Percentiles rank a stretch among this genome's conserved stretches.
These are phyloP conservation scores for Aspergillus panamensis DNA, from an alignment of 495 filamentous ascomycete genomes.

Conservation along the genomic window DNA sequence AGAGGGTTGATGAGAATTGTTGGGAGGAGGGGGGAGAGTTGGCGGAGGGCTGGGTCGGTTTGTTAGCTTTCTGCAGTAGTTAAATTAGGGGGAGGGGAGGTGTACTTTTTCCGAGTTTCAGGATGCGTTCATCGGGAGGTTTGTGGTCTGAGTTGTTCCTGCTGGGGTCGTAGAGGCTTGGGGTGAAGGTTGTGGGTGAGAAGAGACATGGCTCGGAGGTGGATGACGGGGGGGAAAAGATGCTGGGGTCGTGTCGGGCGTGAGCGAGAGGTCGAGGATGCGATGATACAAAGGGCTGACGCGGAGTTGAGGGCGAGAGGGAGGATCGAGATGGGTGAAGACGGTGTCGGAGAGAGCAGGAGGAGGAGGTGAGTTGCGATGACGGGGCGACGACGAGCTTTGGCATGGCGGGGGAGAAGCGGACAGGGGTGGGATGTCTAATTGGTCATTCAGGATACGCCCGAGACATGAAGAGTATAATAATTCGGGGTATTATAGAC, in stretches of 20 bases:
- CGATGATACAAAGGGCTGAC: conserved; percentile 29
- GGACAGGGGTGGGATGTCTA: not conserved
- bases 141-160: conserved; percentile 34
- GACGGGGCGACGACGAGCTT: conserved; percentile 26
- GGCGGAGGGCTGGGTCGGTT: conserved; percentile 63
- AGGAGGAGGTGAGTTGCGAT: conserved; percentile 6
- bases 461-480: not conserved
- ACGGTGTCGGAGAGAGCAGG: conserved; percentile 10
- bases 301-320: conserved; percentile 3
- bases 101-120: conserved; percentile 89
- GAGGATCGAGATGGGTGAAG: not conserved
- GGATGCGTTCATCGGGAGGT: conserved; percentile 69
- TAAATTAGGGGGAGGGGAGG: conserved; percentile 8
- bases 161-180: conserved; percentile 13
- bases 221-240: conserved; percentile 24
- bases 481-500: not conserved
- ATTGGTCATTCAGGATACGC: not conserved
- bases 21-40: conserved; percentile 81
- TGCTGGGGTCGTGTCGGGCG: conserved; percentile 24
- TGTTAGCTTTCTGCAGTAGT: not conserved
- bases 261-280: conserved; percentile 26
- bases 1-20: conserved; percentile 78
- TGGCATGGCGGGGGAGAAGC: conserved; percentile 29
- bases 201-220: conserved; percentile 28
- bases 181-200: conserved; percentile 12